phyloP scores from a whole-genome alignment of 2,329 filamentous ascomycete genomes.

The Stagonosporopsis cucurbitacearum region DNA sequence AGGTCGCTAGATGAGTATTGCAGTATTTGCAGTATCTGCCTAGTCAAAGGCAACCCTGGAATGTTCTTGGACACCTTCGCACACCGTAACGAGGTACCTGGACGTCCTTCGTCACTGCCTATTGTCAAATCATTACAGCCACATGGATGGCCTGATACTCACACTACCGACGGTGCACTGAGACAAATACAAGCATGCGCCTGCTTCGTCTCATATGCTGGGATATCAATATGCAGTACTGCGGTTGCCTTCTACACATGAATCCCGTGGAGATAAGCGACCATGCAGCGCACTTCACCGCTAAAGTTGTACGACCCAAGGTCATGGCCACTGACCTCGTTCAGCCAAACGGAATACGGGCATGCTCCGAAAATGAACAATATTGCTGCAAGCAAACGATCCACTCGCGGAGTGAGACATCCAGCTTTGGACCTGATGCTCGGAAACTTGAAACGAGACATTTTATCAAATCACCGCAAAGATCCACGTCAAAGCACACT shows the following conservation, averaged over 20 bases:
- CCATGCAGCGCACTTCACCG: slow-evolving; percentile 30
- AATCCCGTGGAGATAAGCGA: slow-evolving; percentile 13
- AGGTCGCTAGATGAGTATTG: background rate
- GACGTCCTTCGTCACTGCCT: background rate
- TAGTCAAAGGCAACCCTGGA: background rate
- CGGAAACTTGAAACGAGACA: slow-evolving; percentile 39
- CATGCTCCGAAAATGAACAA: slow-evolving; percentile 16
- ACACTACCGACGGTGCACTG: background rate
- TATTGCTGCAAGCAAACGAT: slow-evolving; percentile 1
- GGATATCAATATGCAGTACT: background rate
- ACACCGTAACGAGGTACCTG: slow-evolving; percentile 4
- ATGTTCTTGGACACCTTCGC: background rate
- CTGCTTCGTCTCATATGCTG: background rate
- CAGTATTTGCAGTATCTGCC: background rate
- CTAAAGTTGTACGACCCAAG: slow-evolving; percentile 41
- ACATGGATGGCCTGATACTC: slow-evolving; percentile 1
- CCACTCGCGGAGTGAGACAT: slow-evolving; percentile 21
- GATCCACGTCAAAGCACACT: slow-evolving; percentile 1
- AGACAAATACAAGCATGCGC: slow-evolving; percentile 12
- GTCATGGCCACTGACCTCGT: slow-evolving; percentile 25
- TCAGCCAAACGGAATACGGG: slow-evolving; percentile 26
- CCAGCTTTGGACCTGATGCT: slow-evolving; percentile 14
- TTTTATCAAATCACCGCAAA: slow-evolving; percentile 11
- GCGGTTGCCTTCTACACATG: slow-evolving; percentile 1
- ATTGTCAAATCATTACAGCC: background rate